These are phyloP conservation scores for Hyphopichia fennica DNA, from an alignment of 1,139 yeast genomes.

Conservation along the genomic window DNA sequence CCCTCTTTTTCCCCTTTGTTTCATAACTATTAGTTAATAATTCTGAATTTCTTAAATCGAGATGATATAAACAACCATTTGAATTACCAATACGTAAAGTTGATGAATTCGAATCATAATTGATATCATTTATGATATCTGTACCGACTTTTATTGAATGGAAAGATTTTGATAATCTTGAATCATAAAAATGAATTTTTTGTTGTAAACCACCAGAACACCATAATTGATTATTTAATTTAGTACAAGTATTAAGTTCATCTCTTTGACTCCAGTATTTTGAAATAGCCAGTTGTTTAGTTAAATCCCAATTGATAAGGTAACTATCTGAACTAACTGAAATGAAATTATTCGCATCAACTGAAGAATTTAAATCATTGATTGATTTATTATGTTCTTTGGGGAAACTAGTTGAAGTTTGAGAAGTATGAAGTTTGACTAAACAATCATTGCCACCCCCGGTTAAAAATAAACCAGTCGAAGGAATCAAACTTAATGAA, in stretches of 20 bases:
- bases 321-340: constrained; percentile 10
- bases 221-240: neutral
- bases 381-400: constrained; percentile 17
- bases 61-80: constrained; percentile 24
- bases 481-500: constrained; percentile 15
- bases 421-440: constrained; percentile 16
- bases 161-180: constrained; percentile 9
- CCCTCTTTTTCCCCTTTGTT: constrained; percentile 21
- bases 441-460: constrained; percentile 25
- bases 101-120: constrained; percentile 9
- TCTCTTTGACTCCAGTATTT: neutral
- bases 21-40: neutral
- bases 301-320: constrained; percentile 16
- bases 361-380: constrained; percentile 15
- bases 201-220: constrained; percentile 20
- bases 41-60: constrained; percentile 27
- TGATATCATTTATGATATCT: constrained; percentile 5
- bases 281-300: neutral
- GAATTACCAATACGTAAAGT: constrained; percentile 27
- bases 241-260: neutral
- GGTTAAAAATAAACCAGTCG: constrained; percentile 20
- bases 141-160: constrained; percentile 17
- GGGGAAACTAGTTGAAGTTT: constrained; percentile 11
- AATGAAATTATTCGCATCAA: constrained; percentile 7
- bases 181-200: constrained; percentile 19